phyloP scores from a whole-genome alignment of 139 green algal genomes.

The Zygnema cylindricum region DNA sequence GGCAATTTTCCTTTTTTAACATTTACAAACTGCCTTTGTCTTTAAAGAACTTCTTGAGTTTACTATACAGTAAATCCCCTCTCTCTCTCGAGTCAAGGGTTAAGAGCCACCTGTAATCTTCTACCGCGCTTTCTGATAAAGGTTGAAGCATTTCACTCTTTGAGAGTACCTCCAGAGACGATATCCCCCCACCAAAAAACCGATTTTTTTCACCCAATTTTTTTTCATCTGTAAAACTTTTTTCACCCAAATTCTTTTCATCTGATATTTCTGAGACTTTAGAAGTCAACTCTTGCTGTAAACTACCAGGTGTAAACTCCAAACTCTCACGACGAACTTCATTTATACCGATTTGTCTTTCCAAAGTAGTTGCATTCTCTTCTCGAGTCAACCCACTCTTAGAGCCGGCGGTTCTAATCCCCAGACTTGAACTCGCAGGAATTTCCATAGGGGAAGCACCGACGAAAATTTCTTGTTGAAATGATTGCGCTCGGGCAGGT shows the following conservation, averaged over 20 bases:
- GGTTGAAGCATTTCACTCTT: slow-evolving; percentile 11
- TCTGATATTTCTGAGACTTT: no score
- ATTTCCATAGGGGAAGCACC: background rate
- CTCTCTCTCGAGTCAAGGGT: background rate
- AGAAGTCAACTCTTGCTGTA: no score
- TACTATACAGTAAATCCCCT: background rate
- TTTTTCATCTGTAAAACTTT: background rate
- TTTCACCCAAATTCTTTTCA: background rate
- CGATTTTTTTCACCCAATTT: background rate
- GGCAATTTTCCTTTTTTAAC: no score
- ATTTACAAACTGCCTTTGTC: no score
- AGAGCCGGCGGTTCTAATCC: background rate
- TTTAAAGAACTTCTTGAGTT: background rate
- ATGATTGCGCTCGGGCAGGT: slow-evolving; percentile 40
- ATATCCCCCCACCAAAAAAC: background rate
- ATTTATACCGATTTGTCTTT: background rate
- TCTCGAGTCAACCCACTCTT: background rate
- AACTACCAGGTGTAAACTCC: no score
- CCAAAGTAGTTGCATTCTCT: background rate
- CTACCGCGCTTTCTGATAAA: slow-evolving; percentile 3
- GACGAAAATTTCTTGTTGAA: slow-evolving; percentile 46
- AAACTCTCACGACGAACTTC: no score
- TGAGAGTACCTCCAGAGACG: background rate
- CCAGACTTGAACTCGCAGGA: background rate
- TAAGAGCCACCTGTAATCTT: slow-evolving; percentile 21